Conservation (phyloP, 139 green algal genomes). For the Closterium sp. region DNA sequence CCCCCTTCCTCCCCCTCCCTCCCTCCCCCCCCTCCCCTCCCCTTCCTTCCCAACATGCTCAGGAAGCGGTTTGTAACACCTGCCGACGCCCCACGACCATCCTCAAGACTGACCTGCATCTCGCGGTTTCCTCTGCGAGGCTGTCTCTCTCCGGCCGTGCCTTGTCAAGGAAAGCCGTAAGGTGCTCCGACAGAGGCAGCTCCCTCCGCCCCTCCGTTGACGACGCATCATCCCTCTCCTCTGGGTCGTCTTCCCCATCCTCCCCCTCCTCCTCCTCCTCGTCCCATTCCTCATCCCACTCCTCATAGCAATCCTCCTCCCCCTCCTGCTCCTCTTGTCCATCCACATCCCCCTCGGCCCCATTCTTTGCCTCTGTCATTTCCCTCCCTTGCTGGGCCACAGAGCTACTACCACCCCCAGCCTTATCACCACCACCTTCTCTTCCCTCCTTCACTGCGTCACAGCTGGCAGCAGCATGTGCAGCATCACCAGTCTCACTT, state of each 20-base stretch:
- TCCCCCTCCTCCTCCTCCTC: background rate
- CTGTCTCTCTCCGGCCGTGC: background rate
- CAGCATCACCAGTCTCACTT: too few relatives aligned
- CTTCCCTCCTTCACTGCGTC: too few relatives aligned
- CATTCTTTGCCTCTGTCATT: background rate
- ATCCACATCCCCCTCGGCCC: background rate
- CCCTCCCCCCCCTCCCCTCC: too few relatives aligned
- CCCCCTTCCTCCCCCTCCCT: too few relatives aligned
- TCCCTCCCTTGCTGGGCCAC: background rate
- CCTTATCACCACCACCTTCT: background rate
- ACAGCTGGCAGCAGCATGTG: too few relatives aligned
- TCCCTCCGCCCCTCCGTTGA: background rate
- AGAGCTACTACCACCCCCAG: background rate
- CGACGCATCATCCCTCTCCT: background rate
- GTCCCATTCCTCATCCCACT: background rate
- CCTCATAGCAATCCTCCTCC: background rate
- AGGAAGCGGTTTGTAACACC: too few relatives aligned
- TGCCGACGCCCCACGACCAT: too few relatives aligned
- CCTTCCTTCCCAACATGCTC: too few relatives aligned
- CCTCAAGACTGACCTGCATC: background rate
- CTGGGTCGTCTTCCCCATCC: background rate
- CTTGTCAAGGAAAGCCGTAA: background rate
- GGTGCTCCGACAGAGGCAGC: background rate
- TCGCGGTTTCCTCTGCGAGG: background rate
- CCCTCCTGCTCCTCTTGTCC: too few relatives aligned